Base-by-base conservation (phyloP, 257 asterid genomes). In the Ehretia macrophylla region DNA sequence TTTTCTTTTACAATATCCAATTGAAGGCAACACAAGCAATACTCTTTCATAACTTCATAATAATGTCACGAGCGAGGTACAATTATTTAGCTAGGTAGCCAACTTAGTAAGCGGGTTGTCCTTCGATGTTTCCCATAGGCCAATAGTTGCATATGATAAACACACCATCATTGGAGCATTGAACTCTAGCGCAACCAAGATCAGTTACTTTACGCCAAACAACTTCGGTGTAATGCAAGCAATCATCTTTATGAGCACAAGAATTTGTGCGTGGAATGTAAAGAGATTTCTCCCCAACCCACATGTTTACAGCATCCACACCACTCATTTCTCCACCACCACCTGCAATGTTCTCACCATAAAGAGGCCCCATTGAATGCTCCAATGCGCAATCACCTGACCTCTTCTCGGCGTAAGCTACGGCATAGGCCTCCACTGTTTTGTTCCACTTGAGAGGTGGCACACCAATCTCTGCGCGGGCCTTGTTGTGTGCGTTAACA, bases 161-260 rank as follows among this genome's bases (percentile, higher is more conserved):
- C 71, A 51, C 54, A 0, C 58, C 67, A 9, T 56, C 61, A 8
- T 75, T 62, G 0, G 21, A 1, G 44, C 84, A 75, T 5, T 16
- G 64, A 58, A 55, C 81, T 55, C 74, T 56, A 48, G 70, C 84
- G 37, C 84, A 78, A 1, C 84, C 84, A 38, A 78, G 3, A 1
- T 32, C 62, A 4, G 59, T 32, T 0, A 79, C 40, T 4, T 61
- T 44, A 4, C 69, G 12, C 84, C 81, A 75, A 11, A 78, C 60
- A 0, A 78, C 81, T 62, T 74, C 80, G 20, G 80, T 78, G 46
- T 78, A 78, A 48, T 78, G 83, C 39, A 14, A 12, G 48, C 79
- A 75, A 10, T 59, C 56, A 8, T 62, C 35, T 14, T 67, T 72
- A 0, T 56, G 56, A 8, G 50, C 58, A 16, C 84, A 79, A 0